phyloP scores from a whole-genome alignment of 2,329 filamentous ascomycete species.

The Cercospora sesami region DNA sequence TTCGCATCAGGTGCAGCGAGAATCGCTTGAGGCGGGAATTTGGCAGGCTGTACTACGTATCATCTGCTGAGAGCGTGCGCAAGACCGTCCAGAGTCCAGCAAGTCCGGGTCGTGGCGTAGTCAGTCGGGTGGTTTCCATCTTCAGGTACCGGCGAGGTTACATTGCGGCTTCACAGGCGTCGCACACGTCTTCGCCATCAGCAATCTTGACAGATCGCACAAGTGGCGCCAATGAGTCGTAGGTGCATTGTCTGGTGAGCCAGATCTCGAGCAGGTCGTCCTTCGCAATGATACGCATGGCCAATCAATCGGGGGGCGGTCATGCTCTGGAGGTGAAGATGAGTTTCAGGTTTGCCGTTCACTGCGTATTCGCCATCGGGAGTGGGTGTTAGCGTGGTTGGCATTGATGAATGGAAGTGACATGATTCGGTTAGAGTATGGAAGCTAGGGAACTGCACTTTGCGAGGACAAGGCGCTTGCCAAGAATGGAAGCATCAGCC shows the following conservation, averaged over 20 bases:
- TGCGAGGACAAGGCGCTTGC: not conserved
- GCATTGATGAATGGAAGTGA: not conserved
- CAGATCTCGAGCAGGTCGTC: not conserved
- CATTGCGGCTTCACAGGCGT: not conserved
- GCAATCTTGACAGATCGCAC: slow-evolving; percentile 1
- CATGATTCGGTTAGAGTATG: not conserved
- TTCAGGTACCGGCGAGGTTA: not conserved
- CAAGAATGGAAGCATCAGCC: not conserved
- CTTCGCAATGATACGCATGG: not conserved
- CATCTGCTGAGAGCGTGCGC: not conserved
- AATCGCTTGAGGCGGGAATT: not conserved
- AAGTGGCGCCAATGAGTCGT: not conserved
- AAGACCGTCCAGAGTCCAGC: not conserved
- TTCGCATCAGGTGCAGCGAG: not conserved
- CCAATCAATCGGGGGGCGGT: not conserved
- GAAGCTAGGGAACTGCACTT: not conserved
- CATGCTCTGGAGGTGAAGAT: not conserved
- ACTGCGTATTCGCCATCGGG: not conserved
- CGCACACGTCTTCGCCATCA: not conserved
- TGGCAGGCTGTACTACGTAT: not conserved
- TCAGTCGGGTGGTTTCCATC: not conserved
- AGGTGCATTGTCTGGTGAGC: not conserved
- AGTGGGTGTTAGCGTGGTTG: not conserved
- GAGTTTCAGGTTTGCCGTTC: not conserved
- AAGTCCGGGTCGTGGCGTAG: not conserved